Conservation (phyloP, 345 rosid genomes). For the Bruguiera gymnorhiza region DNA sequence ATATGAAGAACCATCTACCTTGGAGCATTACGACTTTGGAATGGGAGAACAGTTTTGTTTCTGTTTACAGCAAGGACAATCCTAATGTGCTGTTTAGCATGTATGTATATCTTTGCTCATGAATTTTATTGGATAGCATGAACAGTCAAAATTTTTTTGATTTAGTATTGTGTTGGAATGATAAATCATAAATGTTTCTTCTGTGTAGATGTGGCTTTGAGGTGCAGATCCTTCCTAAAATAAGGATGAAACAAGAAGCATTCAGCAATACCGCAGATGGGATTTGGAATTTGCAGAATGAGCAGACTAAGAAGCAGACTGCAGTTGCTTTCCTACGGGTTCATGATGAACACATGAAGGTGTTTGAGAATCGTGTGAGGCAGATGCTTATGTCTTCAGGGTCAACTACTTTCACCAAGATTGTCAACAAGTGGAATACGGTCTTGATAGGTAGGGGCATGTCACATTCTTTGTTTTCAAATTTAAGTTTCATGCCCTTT, state of each 20-base stretch:
- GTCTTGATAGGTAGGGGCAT: conserved; percentile 72
- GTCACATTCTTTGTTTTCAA: background rate
- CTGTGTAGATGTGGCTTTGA: conserved; percentile 87
- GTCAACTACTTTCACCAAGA: conserved; percentile 95
- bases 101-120: conserved; percentile 35
- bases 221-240: conserved; percentile 93
- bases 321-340: conserved; percentile 97
- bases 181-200: background rate
- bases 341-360: conserved; percentile 98
- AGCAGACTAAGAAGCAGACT: conserved; percentile 97
- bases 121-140: background rate
- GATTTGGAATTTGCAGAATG: conserved; percentile 99
- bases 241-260: conserved; percentile 99
- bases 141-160: background rate
- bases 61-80: conserved; percentile 99
- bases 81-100: conserved; percentile 99
- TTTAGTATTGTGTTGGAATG: no score
- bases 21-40: conserved; percentile 97
- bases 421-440: conserved; percentile 99
- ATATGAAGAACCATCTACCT: conserved; percentile 98
- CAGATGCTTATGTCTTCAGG: conserved; percentile 99
- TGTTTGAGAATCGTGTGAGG: conserved; percentile 97
- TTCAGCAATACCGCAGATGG: conserved; percentile 97
- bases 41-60: conserved; percentile 98
- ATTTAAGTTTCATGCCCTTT: background rate